These are phyloP conservation scores for Apiotrichum sp. DNA, from an alignment of 1,284 basidiomycete species.

Conservation along the genomic window DNA sequence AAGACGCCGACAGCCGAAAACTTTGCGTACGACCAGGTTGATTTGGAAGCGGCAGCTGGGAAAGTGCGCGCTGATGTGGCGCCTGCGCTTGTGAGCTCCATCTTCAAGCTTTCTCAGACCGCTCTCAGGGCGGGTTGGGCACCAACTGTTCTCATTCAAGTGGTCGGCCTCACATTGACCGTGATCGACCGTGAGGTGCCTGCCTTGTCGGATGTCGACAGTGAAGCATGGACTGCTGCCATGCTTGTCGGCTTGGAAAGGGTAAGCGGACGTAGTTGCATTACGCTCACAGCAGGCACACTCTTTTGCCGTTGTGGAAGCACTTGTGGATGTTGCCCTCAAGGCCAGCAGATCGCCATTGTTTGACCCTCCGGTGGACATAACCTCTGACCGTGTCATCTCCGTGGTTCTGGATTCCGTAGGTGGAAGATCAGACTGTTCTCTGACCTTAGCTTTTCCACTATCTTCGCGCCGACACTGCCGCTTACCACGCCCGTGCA, in stretches of 20 bases:
- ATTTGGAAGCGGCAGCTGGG: constrained; percentile 3
- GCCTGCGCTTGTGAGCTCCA: constrained; percentile 17
- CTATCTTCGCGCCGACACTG: constrained; percentile 63
- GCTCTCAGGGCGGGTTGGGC: constrained; percentile 5
- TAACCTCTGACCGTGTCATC: constrained; percentile 23
- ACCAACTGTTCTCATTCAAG: constrained; percentile 7
- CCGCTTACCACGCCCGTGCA: constrained; percentile 72
- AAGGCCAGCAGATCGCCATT: constrained; percentile 41
- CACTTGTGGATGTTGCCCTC: constrained; percentile 57
- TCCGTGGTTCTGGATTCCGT: constrained; percentile 29
- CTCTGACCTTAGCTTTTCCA: constrained; percentile 56
- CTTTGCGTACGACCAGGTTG: constrained; percentile 1
- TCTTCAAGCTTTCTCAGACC: constrained; percentile 18
- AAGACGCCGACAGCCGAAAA: constrained; percentile 1
- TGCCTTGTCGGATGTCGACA: constrained; percentile 17
- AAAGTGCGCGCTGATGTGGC: constrained; percentile 12
- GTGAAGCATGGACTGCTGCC: constrained; percentile 35
- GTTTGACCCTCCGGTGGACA: constrained; percentile 22
- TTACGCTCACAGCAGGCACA: constrained; percentile 51
- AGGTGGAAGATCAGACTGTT: neutral
- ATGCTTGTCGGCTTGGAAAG: constrained; percentile 29
- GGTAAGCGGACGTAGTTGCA: constrained; percentile 22
- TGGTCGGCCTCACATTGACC: constrained; percentile 14
- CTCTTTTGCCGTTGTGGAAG: constrained; percentile 60
- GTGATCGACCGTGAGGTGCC: constrained; percentile 29